Evolutionary conservation across 371 early-diverging fungal genomes (phyloP).

Genomic region (Mucor saturninus): DNA sequence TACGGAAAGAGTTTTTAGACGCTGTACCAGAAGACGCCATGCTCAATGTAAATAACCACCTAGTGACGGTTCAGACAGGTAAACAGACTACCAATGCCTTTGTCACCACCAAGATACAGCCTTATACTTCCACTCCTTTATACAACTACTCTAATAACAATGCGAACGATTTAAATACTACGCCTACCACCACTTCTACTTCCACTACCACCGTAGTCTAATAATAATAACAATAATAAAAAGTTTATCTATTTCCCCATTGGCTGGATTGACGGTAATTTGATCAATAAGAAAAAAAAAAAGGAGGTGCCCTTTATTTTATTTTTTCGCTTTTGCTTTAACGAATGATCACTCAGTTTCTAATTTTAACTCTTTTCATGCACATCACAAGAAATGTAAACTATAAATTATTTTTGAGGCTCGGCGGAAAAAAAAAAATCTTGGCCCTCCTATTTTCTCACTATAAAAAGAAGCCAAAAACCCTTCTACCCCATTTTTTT

Average conservation of each 20-base stretch:
- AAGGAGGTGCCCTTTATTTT: too few relatives aligned
- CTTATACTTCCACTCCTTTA: constrained; percentile 1
- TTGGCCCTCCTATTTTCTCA: too few relatives aligned
- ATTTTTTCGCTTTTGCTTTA: too few relatives aligned
- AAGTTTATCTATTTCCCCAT: not conserved
- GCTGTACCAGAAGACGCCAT: constrained; percentile 53
- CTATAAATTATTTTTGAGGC: too few relatives aligned
- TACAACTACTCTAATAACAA: constrained; percentile 1
- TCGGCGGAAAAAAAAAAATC: too few relatives aligned
- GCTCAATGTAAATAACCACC: constrained; percentile 35
- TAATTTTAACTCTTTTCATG: too few relatives aligned
- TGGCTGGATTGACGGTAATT: not conserved
- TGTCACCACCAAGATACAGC: constrained; percentile 11
- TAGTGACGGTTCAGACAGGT: not conserved
- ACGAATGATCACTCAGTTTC: too few relatives aligned
- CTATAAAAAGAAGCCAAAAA: too few relatives aligned
- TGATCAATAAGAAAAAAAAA: not conserved
- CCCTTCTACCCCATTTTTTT: too few relatives aligned
- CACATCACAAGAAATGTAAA: too few relatives aligned
- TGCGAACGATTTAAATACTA: not conserved
- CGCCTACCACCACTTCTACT: constrained; percentile 12
- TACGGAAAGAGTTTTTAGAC: constrained; percentile 47
- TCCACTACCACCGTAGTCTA: not conserved
- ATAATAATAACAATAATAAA: constrained; percentile 2
- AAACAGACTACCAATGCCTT: not conserved